These are phyloP conservation scores for Raffaelea ambrosiae DNA, from an alignment of 2,329 filamentous ascomycete species.

Conservation along the genomic window DNA sequence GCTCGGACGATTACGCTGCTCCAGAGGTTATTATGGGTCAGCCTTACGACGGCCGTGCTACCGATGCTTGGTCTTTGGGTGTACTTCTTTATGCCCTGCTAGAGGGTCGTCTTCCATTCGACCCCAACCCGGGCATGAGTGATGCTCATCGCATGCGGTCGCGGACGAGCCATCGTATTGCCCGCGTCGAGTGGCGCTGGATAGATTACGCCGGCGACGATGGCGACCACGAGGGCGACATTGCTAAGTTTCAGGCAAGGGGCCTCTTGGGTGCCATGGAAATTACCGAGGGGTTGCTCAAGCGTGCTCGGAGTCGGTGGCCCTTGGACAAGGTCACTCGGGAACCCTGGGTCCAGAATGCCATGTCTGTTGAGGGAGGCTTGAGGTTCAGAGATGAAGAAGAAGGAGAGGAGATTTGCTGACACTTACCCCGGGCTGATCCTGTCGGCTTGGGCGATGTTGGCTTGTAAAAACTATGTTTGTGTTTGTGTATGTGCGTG, in stretches of 20 bases:
- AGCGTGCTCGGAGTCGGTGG: slow-evolving; percentile 73
- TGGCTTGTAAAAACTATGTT: neutral
- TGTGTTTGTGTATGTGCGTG: neutral
- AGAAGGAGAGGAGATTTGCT: slow-evolving; percentile 43
- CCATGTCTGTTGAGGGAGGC: slow-evolving; percentile 59
- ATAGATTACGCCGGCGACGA: slow-evolving; percentile 74
- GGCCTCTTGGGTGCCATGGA: slow-evolving; percentile 67
- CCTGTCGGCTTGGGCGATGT: neutral
- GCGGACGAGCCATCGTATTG: slow-evolving; percentile 86
- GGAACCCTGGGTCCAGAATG: slow-evolving; percentile 67
- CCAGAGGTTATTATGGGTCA: slow-evolving; percentile 95
- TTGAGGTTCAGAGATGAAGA: slow-evolving; percentile 52
- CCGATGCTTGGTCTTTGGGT: slow-evolving; percentile 91
- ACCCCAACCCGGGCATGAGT: slow-evolving; percentile 73
- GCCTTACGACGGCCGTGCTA: slow-evolving; percentile 84
- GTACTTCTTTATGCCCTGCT: slow-evolving; percentile 89
- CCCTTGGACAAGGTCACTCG: slow-evolving; percentile 63
- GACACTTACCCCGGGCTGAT: neutral
- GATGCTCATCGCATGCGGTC: slow-evolving; percentile 70
- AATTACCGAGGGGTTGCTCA: slow-evolving; percentile 77
- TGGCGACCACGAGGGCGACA: slow-evolving; percentile 70
- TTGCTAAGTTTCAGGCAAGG: slow-evolving; percentile 48
- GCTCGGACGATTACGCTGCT: slow-evolving; percentile 93
- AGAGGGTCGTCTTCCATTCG: slow-evolving; percentile 88
- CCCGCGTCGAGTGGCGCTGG: slow-evolving; percentile 93